Percentiles rank a stretch among this genome's conserved stretches.
Conservation (phyloP, 1,284 basidiomycete genomes). For the Acaromyces ingoldii region DNA sequence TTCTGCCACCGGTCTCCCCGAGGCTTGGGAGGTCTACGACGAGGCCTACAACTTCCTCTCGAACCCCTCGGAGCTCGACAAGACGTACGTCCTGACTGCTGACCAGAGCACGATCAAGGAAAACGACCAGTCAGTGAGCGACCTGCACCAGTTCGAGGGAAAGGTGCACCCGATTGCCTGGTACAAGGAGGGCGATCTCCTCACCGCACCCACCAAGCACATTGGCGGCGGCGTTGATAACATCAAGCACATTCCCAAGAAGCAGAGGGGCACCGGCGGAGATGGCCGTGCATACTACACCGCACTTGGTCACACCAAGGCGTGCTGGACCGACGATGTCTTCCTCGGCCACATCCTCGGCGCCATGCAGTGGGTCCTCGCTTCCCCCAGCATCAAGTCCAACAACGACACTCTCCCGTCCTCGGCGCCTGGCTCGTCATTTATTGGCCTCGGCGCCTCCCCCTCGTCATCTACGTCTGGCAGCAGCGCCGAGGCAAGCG, state of each 20-base stretch:
- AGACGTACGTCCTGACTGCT: constrained; percentile 31
- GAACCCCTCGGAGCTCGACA: constrained; percentile 22
- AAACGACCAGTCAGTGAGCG: constrained; percentile 16
- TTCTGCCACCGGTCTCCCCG: constrained; percentile 22
- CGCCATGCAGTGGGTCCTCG: constrained; percentile 32
- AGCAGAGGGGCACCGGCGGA: constrained; percentile 25
- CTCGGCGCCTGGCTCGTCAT: constrained; percentile 2
- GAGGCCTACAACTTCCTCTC: constrained; percentile 42
- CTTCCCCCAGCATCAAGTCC: constrained; percentile 20
- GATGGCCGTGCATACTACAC: constrained; percentile 35
- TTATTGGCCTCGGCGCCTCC: background rate
- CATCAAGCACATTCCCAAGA: constrained; percentile 15
- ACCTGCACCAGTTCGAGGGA: constrained; percentile 24
- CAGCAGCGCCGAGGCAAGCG: no score
- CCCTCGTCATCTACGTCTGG: no score
- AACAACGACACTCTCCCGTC: constrained; percentile 1
- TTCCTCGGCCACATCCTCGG: constrained; percentile 35
- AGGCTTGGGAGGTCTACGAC: constrained; percentile 31
- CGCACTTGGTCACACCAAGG: constrained; percentile 29
- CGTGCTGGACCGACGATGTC: constrained; percentile 24
- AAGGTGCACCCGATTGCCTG: constrained; percentile 37
- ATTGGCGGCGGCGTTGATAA: constrained; percentile 32
- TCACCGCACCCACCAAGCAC: constrained; percentile 19
- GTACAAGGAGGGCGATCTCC: constrained; percentile 36
- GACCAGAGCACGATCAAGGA: constrained; percentile 26